Base-by-base conservation (phyloP, 768 basidiomycete genomes). In the Leucosporidium creatinivorum region DNA sequence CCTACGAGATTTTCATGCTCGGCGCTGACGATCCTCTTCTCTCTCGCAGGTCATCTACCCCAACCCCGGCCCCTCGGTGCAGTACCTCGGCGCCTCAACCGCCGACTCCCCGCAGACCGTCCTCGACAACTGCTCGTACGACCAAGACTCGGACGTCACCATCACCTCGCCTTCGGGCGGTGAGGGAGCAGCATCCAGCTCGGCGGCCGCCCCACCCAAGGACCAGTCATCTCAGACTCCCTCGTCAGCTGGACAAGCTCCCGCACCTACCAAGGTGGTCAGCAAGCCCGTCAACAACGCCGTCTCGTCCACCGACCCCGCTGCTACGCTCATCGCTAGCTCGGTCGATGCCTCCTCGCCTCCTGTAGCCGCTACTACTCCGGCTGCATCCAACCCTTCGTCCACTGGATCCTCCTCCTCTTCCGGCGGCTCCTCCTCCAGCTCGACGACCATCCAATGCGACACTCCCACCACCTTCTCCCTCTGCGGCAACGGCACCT, bases 61-160 rank as follows among this genome's bases (percentile, higher is more conserved):
- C 5, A 72, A 72, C 55, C 70, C 70, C 15, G 70, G 70, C 7
- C 1, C 31, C 28, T 66, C 55, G 0, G 59, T 69, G 39, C 50
- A 52, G 23, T 69, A 58, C 58, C 64, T 58, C 25, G 71, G 60
- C 21, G 23, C 30, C 1, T 44, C 51, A 6, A 52, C 62, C 13
- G 21, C n/a, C 5, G 47, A 36, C 19, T 59, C 63, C 17, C 4
- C 49, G 0, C 44, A 39, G 5, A 68, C 67, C 13, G 9, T 1
- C 23, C 58, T 72, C 48, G 25, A 17, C 18, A 44, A 49, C 1
- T 72, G 70, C 65, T 1, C n/a, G 8, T 49, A 48, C 28, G 36
- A 72, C 49, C 26, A 72, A 33, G 44, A 60, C 31, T 9, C 28
- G 26, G n/a, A 44, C 31, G 67, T 72, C 25, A 72, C 70, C 26